These are phyloP conservation scores for Karstenula rhodostoma DNA, from an alignment of 2,329 filamentous ascomycete genomes.

Conservation along the genomic window DNA sequence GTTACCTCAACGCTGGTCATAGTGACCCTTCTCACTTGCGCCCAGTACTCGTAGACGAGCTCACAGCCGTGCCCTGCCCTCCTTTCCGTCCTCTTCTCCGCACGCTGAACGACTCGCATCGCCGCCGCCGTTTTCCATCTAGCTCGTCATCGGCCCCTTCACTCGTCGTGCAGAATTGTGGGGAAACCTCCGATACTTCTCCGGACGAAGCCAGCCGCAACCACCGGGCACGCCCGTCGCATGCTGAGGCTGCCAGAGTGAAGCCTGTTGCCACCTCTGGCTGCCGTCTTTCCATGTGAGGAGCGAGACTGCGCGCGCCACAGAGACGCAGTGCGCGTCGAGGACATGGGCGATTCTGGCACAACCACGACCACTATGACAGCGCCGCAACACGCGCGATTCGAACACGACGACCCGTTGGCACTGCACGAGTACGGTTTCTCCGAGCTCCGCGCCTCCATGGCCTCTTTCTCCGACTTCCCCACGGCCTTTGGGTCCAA, in stretches of 20 bases:
- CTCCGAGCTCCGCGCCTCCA: slow-evolving; percentile 40
- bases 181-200: slow-evolving; percentile 10
- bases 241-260: background rate
- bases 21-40: slow-evolving; percentile 17
- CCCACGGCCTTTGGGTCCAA: slow-evolving; percentile 39
- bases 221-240: slow-evolving; percentile 1
- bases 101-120: background rate
- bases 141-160: slow-evolving; percentile 13
- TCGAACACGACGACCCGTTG: slow-evolving; percentile 46
- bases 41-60: slow-evolving; percentile 9
- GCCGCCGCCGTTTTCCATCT: slow-evolving; percentile 11
- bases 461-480: slow-evolving; percentile 43
- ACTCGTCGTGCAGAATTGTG: background rate
- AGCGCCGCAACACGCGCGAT: slow-evolving; percentile 35
- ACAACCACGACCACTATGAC: slow-evolving; percentile 36
- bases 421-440: slow-evolving; percentile 48
- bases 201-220: slow-evolving; percentile 9
- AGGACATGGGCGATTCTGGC: slow-evolving; percentile 39
- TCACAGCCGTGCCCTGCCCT: slow-evolving; percentile 7
- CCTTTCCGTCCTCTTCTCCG: slow-evolving; percentile 12
- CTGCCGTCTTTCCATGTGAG: slow-evolving; percentile 33
- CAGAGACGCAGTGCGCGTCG: slow-evolving; percentile 31
- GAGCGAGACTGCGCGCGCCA: slow-evolving; percentile 21
- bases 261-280: background rate
- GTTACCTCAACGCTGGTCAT: slow-evolving; percentile 29